Conservation (phyloP, 2,329 filamentous ascomycete genomes). For the Atkinsonella hypoxylon region DNA sequence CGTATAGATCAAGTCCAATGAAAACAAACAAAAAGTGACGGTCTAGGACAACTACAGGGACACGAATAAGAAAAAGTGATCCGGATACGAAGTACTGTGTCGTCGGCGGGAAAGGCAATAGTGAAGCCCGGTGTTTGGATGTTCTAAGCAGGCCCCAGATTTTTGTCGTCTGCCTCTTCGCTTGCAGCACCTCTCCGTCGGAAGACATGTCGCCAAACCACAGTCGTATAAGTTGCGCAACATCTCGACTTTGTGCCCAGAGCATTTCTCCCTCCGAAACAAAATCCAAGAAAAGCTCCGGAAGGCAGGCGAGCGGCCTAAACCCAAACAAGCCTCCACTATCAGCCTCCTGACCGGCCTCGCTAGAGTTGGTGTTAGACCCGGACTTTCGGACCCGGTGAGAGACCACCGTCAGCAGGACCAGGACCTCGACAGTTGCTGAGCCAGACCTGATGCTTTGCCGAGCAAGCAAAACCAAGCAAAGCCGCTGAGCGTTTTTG, state of each 20-base stretch:
- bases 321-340: neutral
- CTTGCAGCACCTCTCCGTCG: neutral
- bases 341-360: neutral
- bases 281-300: neutral
- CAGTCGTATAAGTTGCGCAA: too few relatives aligned
- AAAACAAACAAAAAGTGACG: neutral
- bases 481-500: neutral
- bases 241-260: too few relatives aligned
- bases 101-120: neutral
- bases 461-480: neutral
- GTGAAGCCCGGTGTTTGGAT: neutral
- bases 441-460: neutral
- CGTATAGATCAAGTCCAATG: neutral
- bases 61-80: too few relatives aligned
- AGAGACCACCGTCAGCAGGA: neutral
- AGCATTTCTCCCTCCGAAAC: too few relatives aligned
- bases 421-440: neutral
- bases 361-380: neutral
- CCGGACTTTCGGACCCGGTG: slow-evolving; percentile 1
- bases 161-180: neutral
- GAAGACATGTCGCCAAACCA: neutral
- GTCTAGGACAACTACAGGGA: too few relatives aligned
- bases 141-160: neutral
- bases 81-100: too few relatives aligned
- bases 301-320: neutral